Evolutionary conservation across 2,329 filamentous ascomycete genomes (phyloP).

Genomic region (Pseudofabraea citricarpa): DNA sequence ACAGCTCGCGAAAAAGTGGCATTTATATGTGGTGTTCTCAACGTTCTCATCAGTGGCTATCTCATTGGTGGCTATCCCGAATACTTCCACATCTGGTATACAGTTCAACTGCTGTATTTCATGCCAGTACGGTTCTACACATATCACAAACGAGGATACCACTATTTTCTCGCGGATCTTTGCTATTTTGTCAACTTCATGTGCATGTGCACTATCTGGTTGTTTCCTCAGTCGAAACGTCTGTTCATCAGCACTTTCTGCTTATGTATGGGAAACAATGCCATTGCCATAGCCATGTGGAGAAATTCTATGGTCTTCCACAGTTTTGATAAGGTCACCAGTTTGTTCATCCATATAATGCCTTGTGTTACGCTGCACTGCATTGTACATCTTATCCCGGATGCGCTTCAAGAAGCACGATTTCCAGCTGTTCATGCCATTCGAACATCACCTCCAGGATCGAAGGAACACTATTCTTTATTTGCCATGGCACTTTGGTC

Average conservation of each 20-base stretch:
- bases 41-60: slow-evolving; percentile 96
- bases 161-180: slow-evolving; percentile 95
- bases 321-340: slow-evolving; percentile 95
- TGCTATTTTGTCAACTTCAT: slow-evolving; percentile 98
- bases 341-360: slow-evolving; percentile 99
- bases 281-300: slow-evolving; percentile 98
- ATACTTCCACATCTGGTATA: slow-evolving; percentile 92
- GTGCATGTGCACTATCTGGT: slow-evolving; percentile 76
- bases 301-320: slow-evolving; percentile 97
- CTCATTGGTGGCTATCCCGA: slow-evolving; percentile 81
- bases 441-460: slow-evolving; percentile 62
- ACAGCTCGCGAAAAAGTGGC: slow-evolving; percentile 90
- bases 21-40: slow-evolving; percentile 93
- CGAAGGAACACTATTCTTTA: slow-evolving; percentile 74
- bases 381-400: slow-evolving; percentile 74
- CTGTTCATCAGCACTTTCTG: slow-evolving; percentile 92
- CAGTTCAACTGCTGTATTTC: slow-evolving; percentile 81
- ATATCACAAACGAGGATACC: slow-evolving; percentile 86
- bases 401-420: slow-evolving; percentile 57
- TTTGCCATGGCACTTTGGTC: slow-evolving; percentile 90
- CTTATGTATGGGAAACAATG: slow-evolving; percentile 92
- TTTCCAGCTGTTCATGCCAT: slow-evolving; percentile 87
- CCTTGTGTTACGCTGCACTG: slow-evolving; percentile 91
- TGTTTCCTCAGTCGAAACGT: slow-evolving; percentile 84
- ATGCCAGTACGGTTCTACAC: slow-evolving; percentile 94